A percentile compares a stretch with the other conserved stretches of the same genome.
phyloP scores from a whole-genome alignment of 441 rosid genomes.

The Eutrema salsugineum region DNA sequence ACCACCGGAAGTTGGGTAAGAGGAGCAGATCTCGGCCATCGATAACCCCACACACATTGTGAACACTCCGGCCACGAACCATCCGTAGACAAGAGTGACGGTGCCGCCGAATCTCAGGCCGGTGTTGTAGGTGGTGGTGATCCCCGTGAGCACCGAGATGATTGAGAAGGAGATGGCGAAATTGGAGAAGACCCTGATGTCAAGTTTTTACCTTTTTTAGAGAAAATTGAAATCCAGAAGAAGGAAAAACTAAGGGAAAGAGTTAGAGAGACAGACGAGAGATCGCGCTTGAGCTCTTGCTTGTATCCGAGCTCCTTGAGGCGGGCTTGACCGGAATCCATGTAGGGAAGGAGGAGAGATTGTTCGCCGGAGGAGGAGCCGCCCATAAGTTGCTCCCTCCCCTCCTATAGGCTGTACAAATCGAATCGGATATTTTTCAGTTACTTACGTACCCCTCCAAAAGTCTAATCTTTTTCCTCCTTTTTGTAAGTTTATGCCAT shows the following conservation, averaged over 20 bases:
- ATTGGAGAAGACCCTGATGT: conserved; percentile 77
- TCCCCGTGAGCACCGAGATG: conserved; percentile 83
- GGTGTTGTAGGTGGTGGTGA: conserved; percentile 79
- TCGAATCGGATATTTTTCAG: not conserved
- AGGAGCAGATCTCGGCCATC: conserved; percentile 96
- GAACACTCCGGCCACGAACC: conserved; percentile 77
- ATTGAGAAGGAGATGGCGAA: conserved; percentile 94
- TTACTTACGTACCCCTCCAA: not conserved
- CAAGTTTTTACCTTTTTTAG: not conserved
- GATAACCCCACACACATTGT: conserved; percentile 84
- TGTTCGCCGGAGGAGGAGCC: conserved; percentile 14
- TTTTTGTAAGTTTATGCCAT: too few relatives aligned
- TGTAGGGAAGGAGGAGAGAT: not conserved
- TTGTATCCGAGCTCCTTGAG: conserved; percentile 91
- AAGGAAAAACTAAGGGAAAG: not conserved
- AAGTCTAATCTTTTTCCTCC: not conserved
- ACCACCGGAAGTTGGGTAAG: conserved; percentile 94
- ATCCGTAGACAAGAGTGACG: conserved; percentile 73
- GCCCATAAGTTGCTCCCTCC: not conserved
- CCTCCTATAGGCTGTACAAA: not conserved
- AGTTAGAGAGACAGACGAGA: conserved; percentile 51
- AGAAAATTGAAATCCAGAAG: not conserved
- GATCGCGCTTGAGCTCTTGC: conserved; percentile 95
- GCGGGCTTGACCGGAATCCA: conserved; percentile 76
- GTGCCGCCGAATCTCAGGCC: conserved; percentile 84